phyloP scores from a whole-genome alignment of 495 filamentous ascomycete species.

The Neurospora sp. region DNA sequence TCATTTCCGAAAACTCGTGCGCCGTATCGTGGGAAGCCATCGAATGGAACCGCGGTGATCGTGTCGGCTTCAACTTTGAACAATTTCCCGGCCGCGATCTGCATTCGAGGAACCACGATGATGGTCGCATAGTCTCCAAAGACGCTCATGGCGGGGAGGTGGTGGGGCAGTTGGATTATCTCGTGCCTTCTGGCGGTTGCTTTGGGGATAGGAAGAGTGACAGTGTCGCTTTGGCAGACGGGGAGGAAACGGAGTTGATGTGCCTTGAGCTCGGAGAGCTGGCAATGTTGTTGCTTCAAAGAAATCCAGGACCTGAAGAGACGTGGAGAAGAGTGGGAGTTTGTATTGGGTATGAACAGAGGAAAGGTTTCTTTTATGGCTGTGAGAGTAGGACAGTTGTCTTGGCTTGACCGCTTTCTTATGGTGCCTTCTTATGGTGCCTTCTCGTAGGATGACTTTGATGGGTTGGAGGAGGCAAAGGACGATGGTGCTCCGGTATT shows the following conservation, averaged over 20 bases:
- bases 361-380: constrained; percentile 23
- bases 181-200: neutral
- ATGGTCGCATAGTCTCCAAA: constrained; percentile 17
- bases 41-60: constrained; percentile 7
- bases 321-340: constrained; percentile 15
- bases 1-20: constrained; percentile 10
- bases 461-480: neutral
- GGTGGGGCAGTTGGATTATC: constrained; percentile 22
- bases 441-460: neutral
- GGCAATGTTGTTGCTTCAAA: constrained; percentile 21
- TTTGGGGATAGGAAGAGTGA: neutral
- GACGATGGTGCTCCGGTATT: neutral
- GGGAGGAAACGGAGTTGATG: constrained; percentile 16
- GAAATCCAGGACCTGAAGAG: neutral
- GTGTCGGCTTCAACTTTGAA: constrained; percentile 14
- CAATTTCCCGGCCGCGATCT: constrained; percentile 11
- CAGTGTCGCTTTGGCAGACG: constrained; percentile 9
- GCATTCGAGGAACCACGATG: constrained; percentile 10
- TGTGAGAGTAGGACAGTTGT: constrained; percentile 12
- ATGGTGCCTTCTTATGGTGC: neutral
- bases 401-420: constrained; percentile 7
- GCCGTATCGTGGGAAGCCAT: constrained; percentile 13
- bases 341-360: constrained; percentile 15
- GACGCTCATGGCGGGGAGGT: constrained; percentile 23
- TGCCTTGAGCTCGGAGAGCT: constrained; percentile 23